phyloP scores from a whole-genome alignment of 176 grass and related monocot species.

The Echinochloa phyllopogon region DNA sequence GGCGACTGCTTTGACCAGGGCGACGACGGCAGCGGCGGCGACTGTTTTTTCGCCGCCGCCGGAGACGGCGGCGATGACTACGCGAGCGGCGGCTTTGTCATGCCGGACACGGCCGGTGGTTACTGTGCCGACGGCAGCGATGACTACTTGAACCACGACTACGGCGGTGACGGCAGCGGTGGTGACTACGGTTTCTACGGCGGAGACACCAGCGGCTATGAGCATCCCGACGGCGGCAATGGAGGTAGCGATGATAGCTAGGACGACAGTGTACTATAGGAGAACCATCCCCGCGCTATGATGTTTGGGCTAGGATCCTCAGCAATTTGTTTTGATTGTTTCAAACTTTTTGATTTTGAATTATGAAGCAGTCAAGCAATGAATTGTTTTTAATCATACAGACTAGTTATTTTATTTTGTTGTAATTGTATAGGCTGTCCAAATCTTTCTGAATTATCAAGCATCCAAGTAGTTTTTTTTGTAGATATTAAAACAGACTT shows the following conservation, averaged over 20 bases:
- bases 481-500: neutral
- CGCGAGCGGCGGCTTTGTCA: too few species aligned
- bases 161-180: neutral
- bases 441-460: too few species aligned
- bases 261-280: neutral
- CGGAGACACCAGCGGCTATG: neutral
- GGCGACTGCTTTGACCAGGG: neutral
- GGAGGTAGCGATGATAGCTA: neutral
- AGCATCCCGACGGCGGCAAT: neutral
- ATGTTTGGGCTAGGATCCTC: too few species aligned
- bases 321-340: neutral
- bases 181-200: too few species aligned
- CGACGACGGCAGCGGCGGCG: neutral
- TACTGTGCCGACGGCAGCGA: neutral
- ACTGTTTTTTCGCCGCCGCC: too few species aligned
- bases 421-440: neutral
- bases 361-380: neutral
- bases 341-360: neutral
- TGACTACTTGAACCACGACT: neutral
- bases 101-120: neutral
- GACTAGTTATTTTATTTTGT: neutral
- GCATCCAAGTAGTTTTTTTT: too few species aligned
- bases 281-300: neutral
- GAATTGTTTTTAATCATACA: neutral
- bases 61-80: neutral